A percentile compares a stretch with the other conserved stretches of the same genome.
These are phyloP conservation scores for Nothopassalora personata DNA, from an alignment of 2,329 filamentous ascomycete species.

Conservation along the genomic window DNA sequence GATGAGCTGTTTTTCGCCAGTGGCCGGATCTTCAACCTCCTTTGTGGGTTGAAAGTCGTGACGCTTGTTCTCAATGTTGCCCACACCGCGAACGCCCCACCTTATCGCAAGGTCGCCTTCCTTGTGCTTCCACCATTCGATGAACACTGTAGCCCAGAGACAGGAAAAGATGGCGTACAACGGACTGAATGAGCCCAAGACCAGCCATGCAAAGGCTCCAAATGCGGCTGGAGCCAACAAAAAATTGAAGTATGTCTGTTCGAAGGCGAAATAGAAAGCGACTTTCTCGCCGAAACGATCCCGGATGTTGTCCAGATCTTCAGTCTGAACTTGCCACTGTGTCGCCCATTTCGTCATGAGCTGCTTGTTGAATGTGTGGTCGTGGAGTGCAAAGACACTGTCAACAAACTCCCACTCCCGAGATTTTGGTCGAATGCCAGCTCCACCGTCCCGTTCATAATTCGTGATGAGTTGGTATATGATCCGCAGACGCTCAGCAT, in stretches of 20 bases:
- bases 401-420: constrained; percentile 48
- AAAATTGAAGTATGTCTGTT: constrained; percentile 84
- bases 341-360: constrained; percentile 51
- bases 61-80: constrained; percentile 70
- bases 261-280: constrained; percentile 92
- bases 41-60: constrained; percentile 75
- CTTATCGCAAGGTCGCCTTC: constrained; percentile 79
- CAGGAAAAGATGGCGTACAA: constrained; percentile 73
- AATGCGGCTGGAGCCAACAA: constrained; percentile 75
- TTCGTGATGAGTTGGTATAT: constrained; percentile 70
- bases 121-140: constrained; percentile 95
- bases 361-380: constrained; percentile 48
- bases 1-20: constrained; percentile 69
- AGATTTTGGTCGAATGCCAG: constrained; percentile 48
- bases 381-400: constrained; percentile 46
- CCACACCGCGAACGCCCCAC: constrained; percentile 85
- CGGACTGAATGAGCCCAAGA: constrained; percentile 79
- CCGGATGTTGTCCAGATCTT: constrained; percentile 48
- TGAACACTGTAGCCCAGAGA: constrained; percentile 83
- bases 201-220: constrained; percentile 69
- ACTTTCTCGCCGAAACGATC: constrained; percentile 56
- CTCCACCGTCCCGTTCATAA: constrained; percentile 43
- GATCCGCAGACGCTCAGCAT: constrained; percentile 81
- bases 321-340: constrained; percentile 41
- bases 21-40: constrained; percentile 71